Base-by-base conservation (phyloP, 2,329 filamentous ascomycete genomes). In the Penicillium vulpinum region DNA sequence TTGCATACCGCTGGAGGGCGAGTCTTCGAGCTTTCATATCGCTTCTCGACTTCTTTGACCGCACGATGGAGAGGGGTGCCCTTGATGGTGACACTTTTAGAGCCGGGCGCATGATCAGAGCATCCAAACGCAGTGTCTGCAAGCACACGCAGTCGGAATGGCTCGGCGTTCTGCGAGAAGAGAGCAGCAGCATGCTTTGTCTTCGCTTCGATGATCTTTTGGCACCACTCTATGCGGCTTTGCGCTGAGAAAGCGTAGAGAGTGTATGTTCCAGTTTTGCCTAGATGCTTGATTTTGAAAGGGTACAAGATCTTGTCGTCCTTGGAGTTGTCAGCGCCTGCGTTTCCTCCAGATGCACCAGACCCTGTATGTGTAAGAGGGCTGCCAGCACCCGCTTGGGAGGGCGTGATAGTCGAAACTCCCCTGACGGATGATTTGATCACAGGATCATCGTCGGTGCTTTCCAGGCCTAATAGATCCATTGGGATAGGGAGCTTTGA, bases 401-500 rank as follows among this genome's bases (percentile, higher is more conserved):
- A 84, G 0, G 85, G 82, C 7, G 85, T 79, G 11, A 87, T 80
- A 26, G 86, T 69, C 24, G 74, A 82, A 51, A 93, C 85, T 41
- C 90, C 87, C 71, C 91, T 92, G 10, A 89, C 82, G 1, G 85
- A 81, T 2, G 84, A 87, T 72, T 94, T 96, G 54, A 92, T 85
- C 6, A 97, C 89, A 0, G 94, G 88, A 62, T 96, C 91, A 63
- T 99, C 95, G 63, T 93, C 91, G 64, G 90, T 88, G 72, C 90
- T 96, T 75, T 99, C 95, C 0, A 99, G 81, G 48, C 96, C 90
- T 26, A 99, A 81, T 2, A 99, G 81, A 66, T 96, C 92, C 93
- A 99, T 99, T 0, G 94, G 94, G 61, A 99, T 97, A 7, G 90
- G 91, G 75, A 96, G 83, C 73, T 95, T 92, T 0, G 92, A 97